Percentiles rank a stretch among this genome's conserved stretches.
Conservation (phyloP, 2,329 filamentous ascomycete species). For the Fusarium sp. region DNA sequence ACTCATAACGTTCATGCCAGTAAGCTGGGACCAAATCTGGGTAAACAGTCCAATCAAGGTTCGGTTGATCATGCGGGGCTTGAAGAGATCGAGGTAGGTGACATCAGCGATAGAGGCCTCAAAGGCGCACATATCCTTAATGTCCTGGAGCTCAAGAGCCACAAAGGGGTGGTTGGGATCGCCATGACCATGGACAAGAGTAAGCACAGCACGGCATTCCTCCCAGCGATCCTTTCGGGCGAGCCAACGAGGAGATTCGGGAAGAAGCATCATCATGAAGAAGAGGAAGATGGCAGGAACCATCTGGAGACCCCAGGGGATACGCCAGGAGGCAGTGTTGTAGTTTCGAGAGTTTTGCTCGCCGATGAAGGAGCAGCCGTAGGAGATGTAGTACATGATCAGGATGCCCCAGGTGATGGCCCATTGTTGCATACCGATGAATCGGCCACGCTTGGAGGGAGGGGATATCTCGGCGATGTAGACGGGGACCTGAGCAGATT, state of each 20-base stretch:
- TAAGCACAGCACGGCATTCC: slow-evolving; percentile 59
- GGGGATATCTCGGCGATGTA: slow-evolving; percentile 77
- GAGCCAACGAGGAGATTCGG: slow-evolving; percentile 70
- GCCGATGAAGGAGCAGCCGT: slow-evolving; percentile 70
- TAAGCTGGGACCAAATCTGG: slow-evolving; percentile 67
- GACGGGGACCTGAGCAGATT: slow-evolving; percentile 74
- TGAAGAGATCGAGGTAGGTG: slow-evolving; percentile 77
- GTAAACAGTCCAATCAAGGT: slow-evolving; percentile 63
- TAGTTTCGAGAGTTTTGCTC: slow-evolving; percentile 54
- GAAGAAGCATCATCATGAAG: slow-evolving; percentile 67
- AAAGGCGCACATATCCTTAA: slow-evolving; percentile 78
- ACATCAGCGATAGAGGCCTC: slow-evolving; percentile 77
- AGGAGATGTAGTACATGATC: slow-evolving; percentile 75
- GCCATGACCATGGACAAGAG: slow-evolving; percentile 73
- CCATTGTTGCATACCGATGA: slow-evolving; percentile 72
- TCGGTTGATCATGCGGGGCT: slow-evolving; percentile 70
- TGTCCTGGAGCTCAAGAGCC: slow-evolving; percentile 74
- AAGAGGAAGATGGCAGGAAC: slow-evolving; percentile 69
- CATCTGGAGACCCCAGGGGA: slow-evolving; percentile 71
- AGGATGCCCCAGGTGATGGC: slow-evolving; percentile 77
- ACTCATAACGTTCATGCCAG: slow-evolving; percentile 70
- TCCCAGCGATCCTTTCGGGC: slow-evolving; percentile 75
- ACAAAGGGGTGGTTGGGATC: slow-evolving; percentile 74
- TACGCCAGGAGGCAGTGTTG: slow-evolving; percentile 67
- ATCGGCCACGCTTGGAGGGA: slow-evolving; percentile 52